phyloP scores from a whole-genome alignment of 768 basidiomycete species.

The Cystobasidium onofrii region DNA sequence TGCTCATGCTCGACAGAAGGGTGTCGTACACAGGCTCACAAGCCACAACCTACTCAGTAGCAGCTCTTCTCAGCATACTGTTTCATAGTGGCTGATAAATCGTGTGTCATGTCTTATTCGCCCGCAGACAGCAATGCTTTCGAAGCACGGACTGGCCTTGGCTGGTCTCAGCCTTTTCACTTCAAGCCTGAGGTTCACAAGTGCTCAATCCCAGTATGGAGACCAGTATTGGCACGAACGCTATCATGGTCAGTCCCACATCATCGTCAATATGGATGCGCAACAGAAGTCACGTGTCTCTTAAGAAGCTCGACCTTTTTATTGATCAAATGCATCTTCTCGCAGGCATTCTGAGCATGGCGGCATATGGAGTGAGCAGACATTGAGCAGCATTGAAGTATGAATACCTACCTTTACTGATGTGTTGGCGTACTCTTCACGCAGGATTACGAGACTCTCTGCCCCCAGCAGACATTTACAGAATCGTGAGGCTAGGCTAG shows the following conservation, averaged over 20 bases:
- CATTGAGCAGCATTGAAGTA: neutral
- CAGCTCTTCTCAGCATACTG: no score
- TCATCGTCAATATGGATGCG: neutral
- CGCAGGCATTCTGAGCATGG: constrained; percentile 31
- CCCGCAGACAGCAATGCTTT: neutral
- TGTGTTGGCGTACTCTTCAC: neutral
- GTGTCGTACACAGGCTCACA: no score
- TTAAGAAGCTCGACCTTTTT: neutral
- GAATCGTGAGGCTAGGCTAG: neutral
- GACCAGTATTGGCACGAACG: constrained; percentile 35
- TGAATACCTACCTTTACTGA: neutral
- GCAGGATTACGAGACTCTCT: constrained; percentile 35
- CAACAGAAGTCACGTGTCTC: neutral
- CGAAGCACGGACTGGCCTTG: neutral
- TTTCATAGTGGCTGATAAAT: no score
- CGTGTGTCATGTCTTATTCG: no score
- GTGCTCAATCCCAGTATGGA: neutral
- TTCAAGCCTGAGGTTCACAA: neutral
- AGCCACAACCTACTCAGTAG: no score
- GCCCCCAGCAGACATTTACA: constrained; percentile 36
- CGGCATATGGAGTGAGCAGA: constrained; percentile 33
- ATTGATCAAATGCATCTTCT: neutral
- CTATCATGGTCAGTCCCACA: constrained; percentile 6
- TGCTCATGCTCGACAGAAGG: no score
- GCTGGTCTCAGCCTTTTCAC: neutral